Conservation (phyloP, 2,329 filamentous ascomycete genomes). For the Scedosporium dehoogii region DNA sequence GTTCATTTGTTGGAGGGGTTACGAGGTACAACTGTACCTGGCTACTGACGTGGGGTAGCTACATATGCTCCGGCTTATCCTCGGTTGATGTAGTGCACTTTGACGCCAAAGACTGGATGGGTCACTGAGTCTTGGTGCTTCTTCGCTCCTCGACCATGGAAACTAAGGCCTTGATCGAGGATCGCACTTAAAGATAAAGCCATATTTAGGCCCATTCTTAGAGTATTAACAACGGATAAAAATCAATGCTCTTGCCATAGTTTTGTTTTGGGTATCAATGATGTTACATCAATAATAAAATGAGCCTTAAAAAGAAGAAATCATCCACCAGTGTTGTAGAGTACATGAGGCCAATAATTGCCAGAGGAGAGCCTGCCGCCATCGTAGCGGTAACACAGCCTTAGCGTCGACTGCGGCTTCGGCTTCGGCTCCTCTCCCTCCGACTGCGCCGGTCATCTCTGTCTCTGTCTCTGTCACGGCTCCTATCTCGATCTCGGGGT, state of each 20-base stretch:
- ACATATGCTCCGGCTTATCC: neutral
- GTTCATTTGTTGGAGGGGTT: neutral
- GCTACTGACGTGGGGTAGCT: neutral
- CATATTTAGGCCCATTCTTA: too few species aligned
- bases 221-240: too few species aligned
- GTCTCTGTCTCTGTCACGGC: constrained; percentile 5
- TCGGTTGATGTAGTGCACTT: neutral
- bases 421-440: constrained; percentile 19
- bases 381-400: constrained; percentile 13
- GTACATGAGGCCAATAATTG: neutral
- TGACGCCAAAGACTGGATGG: too few species aligned
- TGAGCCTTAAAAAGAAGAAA: neutral
- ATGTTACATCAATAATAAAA: neutral
- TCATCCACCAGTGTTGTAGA: neutral
- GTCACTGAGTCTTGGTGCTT: too few species aligned
- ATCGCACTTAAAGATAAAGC: too few species aligned
- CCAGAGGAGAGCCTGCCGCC: neutral
- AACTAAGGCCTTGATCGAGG: too few species aligned
- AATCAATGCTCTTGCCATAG: too few species aligned
- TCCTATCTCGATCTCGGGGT: constrained; percentile 4
- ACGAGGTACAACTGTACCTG: neutral
- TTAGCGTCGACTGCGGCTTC: constrained; percentile 30
- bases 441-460: constrained; percentile 13
- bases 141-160: too few species aligned
- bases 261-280: neutral